Base-by-base conservation (phyloP, 2,329 filamentous ascomycete species). In the Neofusicoccum kwambonambiense region DNA sequence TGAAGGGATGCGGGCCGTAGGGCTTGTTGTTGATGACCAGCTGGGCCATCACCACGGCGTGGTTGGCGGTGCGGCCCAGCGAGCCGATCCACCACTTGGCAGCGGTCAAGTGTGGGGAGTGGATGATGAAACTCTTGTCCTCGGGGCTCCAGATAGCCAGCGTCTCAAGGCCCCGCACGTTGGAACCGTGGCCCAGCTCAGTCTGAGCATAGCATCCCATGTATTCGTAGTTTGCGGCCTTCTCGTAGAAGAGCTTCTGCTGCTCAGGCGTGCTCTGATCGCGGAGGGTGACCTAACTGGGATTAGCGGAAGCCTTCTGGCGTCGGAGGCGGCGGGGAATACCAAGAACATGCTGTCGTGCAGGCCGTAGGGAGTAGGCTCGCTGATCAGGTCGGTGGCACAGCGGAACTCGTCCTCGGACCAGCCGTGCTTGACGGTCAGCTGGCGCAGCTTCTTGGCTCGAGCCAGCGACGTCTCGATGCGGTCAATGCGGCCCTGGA, bases 81-180 rank as follows among this genome's bases (percentile, higher is more conserved):
- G 89, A 90, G 1, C 91, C 91, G 70, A 92, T 92, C 91, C 91
- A 93, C 90, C 90, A 94, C 74, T 94, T 94, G 39, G 89, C 89
- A 0, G 90, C 86, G 1, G 90, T 93, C 64, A 93, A 81, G 67
- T 87, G 82, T 9, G 90, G 90, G 0, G 89, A 91, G 76, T 93
- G 87, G 41, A 93, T 82, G 13, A 82, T 88, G 71, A 93, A 93
- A 3, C 87, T 91, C 82, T 91, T 89, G 76, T 91, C 88, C 4
- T 87, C 80, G 0, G 86, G 80, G 71, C 91, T 89, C 89, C 89
- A 93, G 0, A 87, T 91, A 1, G 89, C 89, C 0, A 84, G 88
- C 0, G 87, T 90, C 76, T 90, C 87, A 15, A 90, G 79, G 7
- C 89, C 89, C 66, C 89, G 82, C 1, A 92, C 90, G 69, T 93